phyloP scores from a whole-genome alignment of 2,329 filamentous ascomycete species.

The Fusarium sp. region DNA sequence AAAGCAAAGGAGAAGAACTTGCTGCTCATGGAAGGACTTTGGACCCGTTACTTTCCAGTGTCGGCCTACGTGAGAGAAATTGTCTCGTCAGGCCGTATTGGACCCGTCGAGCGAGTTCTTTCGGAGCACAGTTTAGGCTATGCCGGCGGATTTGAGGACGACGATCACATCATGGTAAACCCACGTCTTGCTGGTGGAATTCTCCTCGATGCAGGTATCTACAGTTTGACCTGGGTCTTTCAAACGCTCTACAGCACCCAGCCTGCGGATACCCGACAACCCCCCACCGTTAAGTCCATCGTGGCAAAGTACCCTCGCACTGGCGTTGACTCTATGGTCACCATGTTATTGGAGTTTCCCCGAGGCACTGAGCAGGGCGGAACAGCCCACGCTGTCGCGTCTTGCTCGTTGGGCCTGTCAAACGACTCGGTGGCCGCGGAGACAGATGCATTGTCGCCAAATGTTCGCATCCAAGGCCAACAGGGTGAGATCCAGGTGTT shows the following conservation, averaged over 20 bases:
- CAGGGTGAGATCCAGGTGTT: slow-evolving; percentile 51
- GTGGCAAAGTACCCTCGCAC: slow-evolving; percentile 6
- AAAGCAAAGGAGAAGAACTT: too few species aligned
- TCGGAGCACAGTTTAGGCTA: slow-evolving; percentile 14
- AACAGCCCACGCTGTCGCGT: slow-evolving; percentile 77
- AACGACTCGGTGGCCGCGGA: neutral
- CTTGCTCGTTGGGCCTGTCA: slow-evolving; percentile 61
- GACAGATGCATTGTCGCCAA: neutral
- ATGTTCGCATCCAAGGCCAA: slow-evolving; percentile 74
- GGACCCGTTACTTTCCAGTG: slow-evolving; percentile 80
- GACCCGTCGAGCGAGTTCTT: slow-evolving; percentile 72
- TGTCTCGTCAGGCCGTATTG: slow-evolving; percentile 66
- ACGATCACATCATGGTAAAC: slow-evolving; percentile 80
- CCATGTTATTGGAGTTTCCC: slow-evolving; percentile 82
- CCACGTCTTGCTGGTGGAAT: slow-evolving; percentile 84
- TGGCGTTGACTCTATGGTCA: slow-evolving; percentile 70
- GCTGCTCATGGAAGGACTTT: too few species aligned
- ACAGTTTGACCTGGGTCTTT: slow-evolving; percentile 82
- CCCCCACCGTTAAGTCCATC: neutral
- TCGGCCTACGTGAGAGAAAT: slow-evolving; percentile 80
- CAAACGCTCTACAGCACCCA: slow-evolving; percentile 18
- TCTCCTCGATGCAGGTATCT: slow-evolving; percentile 86
- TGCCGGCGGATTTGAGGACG: slow-evolving; percentile 33
- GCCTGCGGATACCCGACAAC: neutral
- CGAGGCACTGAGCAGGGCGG: slow-evolving; percentile 54